Percentiles rank a stretch among this genome's conserved stretches.
phyloP scores from a whole-genome alignment of 768 basidiomycete genomes.

The Cystofilobasidium bisporidii region DNA sequence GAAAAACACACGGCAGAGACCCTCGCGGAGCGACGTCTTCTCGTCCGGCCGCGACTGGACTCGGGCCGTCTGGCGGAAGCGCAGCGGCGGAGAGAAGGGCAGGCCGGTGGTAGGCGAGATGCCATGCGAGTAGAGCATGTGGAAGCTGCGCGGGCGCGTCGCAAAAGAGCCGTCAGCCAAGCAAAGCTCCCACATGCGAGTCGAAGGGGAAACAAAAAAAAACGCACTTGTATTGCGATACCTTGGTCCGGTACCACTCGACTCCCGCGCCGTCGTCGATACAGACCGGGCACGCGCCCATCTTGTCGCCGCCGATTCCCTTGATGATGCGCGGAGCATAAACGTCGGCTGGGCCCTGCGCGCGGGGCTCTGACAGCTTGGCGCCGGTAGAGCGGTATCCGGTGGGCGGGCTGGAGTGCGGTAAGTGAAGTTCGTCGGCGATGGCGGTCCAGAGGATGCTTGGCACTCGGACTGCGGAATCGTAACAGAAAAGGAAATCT shows the following conservation, averaged over 20 bases:
- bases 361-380: not conserved
- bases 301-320: not conserved
- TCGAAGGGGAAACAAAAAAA: not conserved
- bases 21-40: slow-evolving; percentile 53
- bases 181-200: not conserved
- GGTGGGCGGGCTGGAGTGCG: not conserved
- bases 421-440: not conserved
- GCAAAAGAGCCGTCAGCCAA: not conserved
- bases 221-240: not conserved
- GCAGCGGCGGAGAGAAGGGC: slow-evolving; percentile 68
- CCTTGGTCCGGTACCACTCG: not conserved
- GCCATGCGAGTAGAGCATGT: slow-evolving; percentile 40
- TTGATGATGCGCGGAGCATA: not conserved
- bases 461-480: not conserved
- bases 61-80: slow-evolving; percentile 48
- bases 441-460: not conserved
- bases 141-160: slow-evolving; percentile 4
- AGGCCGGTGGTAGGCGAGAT: slow-evolving; percentile 58
- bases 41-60: slow-evolving; percentile 48
- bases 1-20: slow-evolving; percentile 49
- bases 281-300: not conserved
- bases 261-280: not conserved
- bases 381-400: not conserved
- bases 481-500: not conserved
- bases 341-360: not conserved